Evolutionary conservation across 75 land plant species (phyloP).

Genomic region (Pinus taeda): DNA sequence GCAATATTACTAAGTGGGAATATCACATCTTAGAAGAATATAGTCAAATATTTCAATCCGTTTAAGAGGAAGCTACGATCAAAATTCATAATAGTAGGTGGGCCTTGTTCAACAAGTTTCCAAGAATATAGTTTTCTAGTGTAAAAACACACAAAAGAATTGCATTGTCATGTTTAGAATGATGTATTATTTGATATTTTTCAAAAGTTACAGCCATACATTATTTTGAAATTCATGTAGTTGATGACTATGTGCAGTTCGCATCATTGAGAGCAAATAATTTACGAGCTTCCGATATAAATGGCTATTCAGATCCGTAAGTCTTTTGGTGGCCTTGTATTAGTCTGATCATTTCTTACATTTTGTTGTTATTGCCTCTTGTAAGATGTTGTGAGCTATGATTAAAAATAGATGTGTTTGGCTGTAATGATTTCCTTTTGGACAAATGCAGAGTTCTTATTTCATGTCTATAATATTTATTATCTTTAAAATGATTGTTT

Average conservation of each 20-base stretch:
- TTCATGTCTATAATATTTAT: background rate
- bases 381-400: background rate
- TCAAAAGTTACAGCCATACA: background rate
- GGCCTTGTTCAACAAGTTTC: background rate
- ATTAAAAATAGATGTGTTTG: background rate
- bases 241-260: conserved; percentile 20
- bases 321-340: conserved; percentile 8
- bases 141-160: background rate
- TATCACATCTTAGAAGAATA: no score
- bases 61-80: background rate
- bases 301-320: conserved; percentile 52
- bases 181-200: background rate
- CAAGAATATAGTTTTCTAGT: background rate
- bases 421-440: background rate
- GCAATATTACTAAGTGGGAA: no score
- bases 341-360: background rate
- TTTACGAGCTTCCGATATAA: conserved; percentile 42
- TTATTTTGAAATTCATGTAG: background rate
- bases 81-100: background rate
- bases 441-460: background rate
- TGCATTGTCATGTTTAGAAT: background rate
- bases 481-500: background rate
- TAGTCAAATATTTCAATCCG: no score
- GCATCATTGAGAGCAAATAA: conserved; percentile 38
- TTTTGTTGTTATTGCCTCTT: background rate